Conservation (phyloP, 2,329 filamentous ascomycete species). For the Chrysosphaeria jannelii region DNA sequence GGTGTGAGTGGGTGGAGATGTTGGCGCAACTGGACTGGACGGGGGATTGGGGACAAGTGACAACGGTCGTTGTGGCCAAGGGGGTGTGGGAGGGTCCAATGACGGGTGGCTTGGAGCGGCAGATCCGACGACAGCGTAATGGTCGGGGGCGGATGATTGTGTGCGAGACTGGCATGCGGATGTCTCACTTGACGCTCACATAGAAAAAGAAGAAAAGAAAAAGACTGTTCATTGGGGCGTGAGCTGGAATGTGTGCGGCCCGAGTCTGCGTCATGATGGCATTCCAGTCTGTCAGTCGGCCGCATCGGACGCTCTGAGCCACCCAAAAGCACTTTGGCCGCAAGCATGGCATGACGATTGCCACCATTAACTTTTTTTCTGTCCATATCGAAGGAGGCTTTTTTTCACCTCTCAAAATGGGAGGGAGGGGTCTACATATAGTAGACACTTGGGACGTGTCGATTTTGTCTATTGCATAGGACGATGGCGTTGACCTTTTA, state of each 20-base stretch:
- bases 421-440: too few species aligned
- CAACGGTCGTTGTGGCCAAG: conserved; percentile 4
- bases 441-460: too few species aligned
- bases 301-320: too few species aligned
- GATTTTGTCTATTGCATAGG: not conserved
- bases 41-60: conserved; percentile 6
- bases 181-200: too few species aligned
- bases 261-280: too few species aligned
- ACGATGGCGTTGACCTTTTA: conserved; percentile 2
- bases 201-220: conserved; percentile 1
- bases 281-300: too few species aligned
- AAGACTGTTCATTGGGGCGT: not conserved
- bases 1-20: conserved; percentile 25
- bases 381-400: not conserved
- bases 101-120: conserved; percentile 3
- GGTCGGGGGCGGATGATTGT: conserved; percentile 5
- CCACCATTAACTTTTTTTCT: not conserved
- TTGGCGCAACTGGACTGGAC: conserved; percentile 21
- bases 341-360: too few species aligned
- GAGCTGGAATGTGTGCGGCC: not conserved
- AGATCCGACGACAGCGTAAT: conserved; percentile 4
- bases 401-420: too few species aligned
- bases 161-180: too few species aligned
- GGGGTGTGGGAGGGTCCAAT: not conserved
- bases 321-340: too few species aligned